Conservation (phyloP, 208 protist genomes). For the Naegleria lovaniensis region DNA sequence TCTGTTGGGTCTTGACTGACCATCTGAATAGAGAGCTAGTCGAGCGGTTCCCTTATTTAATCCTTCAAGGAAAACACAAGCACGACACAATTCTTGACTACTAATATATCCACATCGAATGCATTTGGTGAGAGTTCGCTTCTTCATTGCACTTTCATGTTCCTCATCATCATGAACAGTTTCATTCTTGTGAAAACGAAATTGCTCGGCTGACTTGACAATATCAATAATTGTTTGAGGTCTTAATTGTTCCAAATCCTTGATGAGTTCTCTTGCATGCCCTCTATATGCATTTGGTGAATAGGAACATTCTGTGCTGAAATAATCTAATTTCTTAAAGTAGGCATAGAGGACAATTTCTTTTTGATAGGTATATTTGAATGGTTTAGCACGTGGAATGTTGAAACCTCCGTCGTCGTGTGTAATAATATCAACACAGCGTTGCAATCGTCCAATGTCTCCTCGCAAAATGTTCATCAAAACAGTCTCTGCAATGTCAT, state of each 20-base stretch:
- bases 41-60: conserved; percentile 62
- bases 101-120: conserved; percentile 77
- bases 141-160: conserved; percentile 4
- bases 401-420: conserved; percentile 57
- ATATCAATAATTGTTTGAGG: conserved; percentile 81
- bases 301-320: conserved; percentile 94
- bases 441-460: conserved; percentile 79
- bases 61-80: conserved; percentile 80
- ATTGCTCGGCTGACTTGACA: conserved; percentile 72
- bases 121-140: conserved; percentile 55
- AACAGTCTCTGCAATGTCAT: conserved; percentile 95
- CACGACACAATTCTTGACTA: conserved; percentile 77
- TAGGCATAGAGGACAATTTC: conserved; percentile 97
- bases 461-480: conserved; percentile 92
- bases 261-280: conserved; percentile 78
- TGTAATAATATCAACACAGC: conserved; percentile 61
- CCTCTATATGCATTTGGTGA: conserved; percentile 90
- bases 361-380: conserved; percentile 94
- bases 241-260: conserved; percentile 80
- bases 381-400: conserved; percentile 84
- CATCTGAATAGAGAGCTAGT: conserved; percentile 39
- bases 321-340: conserved; percentile 94
- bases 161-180: not conserved
- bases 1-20: not conserved
- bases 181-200: conserved; percentile 55